Conservation (phyloP, 2,329 filamentous ascomycete species). For the Pyrenophora tritici-repentis region DNA sequence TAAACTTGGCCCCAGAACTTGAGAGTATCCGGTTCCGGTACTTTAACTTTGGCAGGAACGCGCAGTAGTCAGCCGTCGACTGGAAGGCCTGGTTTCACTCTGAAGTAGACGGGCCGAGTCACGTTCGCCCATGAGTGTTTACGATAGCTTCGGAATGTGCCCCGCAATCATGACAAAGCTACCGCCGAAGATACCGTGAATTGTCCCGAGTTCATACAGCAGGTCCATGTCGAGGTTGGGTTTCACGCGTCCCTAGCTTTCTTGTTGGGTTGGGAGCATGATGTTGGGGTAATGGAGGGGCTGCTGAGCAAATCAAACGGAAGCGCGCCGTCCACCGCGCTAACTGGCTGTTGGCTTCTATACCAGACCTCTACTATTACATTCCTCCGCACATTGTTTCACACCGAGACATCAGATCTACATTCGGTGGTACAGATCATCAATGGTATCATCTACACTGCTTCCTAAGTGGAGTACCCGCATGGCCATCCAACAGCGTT, state of each 20-base stretch:
- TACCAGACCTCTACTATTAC: background rate
- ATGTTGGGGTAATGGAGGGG: constrained; percentile 1
- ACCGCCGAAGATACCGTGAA: background rate
- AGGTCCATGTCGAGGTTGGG: background rate
- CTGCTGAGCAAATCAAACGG: constrained; percentile 11
- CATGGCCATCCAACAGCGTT: background rate
- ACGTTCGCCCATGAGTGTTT: background rate
- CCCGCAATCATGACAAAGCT: background rate
- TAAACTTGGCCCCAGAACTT: background rate
- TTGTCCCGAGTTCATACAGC: background rate
- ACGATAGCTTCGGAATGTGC: background rate
- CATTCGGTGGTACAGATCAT: background rate
- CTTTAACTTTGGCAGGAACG: background rate
- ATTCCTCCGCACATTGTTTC: background rate
- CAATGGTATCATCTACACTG: too few relatives aligned
- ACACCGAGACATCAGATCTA: background rate
- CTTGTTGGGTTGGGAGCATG: background rate
- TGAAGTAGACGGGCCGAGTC: background rate
- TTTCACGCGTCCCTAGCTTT: too few relatives aligned
- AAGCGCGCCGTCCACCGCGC: constrained; percentile 2
- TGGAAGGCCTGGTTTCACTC: background rate
- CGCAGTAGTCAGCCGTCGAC: background rate
- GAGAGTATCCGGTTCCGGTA: background rate
- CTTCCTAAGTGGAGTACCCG: too few relatives aligned
- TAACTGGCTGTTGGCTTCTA: background rate